A percentile compares a stretch with the other conserved stretches of the same genome.
phyloP scores from a whole-genome alignment of 768 basidiomycete species.

The Phylloporus rhodoxanthus region DNA sequence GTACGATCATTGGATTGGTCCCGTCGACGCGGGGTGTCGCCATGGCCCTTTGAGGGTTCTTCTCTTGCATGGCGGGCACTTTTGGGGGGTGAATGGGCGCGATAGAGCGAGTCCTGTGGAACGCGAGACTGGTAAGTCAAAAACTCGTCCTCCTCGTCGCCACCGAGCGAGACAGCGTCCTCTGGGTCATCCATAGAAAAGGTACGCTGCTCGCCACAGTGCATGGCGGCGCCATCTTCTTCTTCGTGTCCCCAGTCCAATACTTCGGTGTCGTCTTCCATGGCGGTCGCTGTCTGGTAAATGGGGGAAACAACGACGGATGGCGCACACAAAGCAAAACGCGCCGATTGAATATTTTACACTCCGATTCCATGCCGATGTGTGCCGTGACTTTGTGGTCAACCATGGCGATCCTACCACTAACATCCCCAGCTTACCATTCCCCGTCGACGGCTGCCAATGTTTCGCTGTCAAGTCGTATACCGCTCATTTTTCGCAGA shows the following conservation, averaged over 20 bases:
- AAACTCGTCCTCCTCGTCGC: conserved; percentile 64
- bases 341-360: conserved; percentile 14
- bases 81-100: conserved; percentile 18
- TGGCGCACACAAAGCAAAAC: background rate
- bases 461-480: conserved; percentile 40
- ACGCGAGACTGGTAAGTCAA: conserved; percentile 38
- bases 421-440: conserved; percentile 26
- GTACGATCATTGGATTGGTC: conserved; percentile 11
- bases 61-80: conserved; percentile 8
- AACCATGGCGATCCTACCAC: conserved; percentile 32
- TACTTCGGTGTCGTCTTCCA: conserved; percentile 64
- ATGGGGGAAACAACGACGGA: conserved; percentile 13
- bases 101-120: conserved; percentile 23
- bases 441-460: conserved; percentile 8
- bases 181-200: conserved; percentile 41
- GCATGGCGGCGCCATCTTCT: conserved; percentile 36
- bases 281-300: conserved; percentile 24
- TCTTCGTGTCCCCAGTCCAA: conserved; percentile 66
- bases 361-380: conserved; percentile 21
- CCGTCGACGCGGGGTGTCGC: conserved; percentile 5
- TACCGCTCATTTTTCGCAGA: conserved; percentile 77
- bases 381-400: conserved; percentile 13
- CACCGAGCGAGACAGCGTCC: conserved; percentile 66
- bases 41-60: conserved; percentile 7
- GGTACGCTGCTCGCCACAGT: conserved; percentile 36